These are phyloP conservation scores for Mitragyna speciosa DNA, from an alignment of 257 asterid genomes.

Conservation along the genomic window DNA sequence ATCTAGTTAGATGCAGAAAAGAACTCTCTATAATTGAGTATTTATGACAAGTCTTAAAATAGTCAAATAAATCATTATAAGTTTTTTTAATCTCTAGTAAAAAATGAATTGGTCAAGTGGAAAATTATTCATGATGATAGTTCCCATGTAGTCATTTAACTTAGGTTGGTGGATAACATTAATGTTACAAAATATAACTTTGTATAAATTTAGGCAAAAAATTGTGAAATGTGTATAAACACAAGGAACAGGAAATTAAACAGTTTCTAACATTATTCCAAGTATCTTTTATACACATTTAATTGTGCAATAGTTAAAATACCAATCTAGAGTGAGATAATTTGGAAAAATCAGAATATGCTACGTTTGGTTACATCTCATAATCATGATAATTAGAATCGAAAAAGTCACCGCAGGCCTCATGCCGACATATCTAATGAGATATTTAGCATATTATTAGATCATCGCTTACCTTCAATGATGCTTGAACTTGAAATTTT, in stretches of 20 bases:
- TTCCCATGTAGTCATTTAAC: too few relatives aligned
- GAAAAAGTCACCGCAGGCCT: too few relatives aligned
- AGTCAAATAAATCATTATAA: too few relatives aligned
- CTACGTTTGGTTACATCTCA: too few relatives aligned
- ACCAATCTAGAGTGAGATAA: background rate
- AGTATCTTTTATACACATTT: background rate
- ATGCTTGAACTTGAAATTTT: background rate
- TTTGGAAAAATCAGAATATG: too few relatives aligned
- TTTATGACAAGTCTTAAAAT: too few relatives aligned
- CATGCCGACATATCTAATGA: background rate
- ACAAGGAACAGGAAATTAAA: background rate
- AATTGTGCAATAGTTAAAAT: background rate
- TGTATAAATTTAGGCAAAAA: background rate
- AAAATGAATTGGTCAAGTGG: background rate
- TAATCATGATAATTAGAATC: too few relatives aligned
- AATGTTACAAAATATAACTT: too few relatives aligned
- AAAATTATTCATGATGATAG: background rate
- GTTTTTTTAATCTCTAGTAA: too few relatives aligned
- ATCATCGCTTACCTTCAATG: background rate
- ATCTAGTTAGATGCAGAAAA: background rate
- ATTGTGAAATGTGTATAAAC: background rate
- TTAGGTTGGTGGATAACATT: background rate
- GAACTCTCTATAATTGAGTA: too few relatives aligned
- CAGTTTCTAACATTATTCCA: background rate
- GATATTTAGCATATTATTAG: background rate